Conservation (phyloP, 495 filamentous ascomycete species). For the Barbatosphaeria neglecta region DNA sequence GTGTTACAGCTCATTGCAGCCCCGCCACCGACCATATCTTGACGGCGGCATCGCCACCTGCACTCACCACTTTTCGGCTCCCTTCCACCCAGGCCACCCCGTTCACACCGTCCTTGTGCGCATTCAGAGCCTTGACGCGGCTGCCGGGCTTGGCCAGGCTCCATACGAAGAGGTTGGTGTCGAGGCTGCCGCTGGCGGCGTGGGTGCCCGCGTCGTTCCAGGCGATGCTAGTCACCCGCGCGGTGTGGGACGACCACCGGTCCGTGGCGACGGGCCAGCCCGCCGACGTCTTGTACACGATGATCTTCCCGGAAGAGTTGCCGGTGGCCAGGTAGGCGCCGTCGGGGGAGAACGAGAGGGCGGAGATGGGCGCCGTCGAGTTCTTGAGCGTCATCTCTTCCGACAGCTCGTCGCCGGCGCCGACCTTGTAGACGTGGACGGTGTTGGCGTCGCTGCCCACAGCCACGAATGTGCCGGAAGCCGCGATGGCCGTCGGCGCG, state of each 20-base stretch:
- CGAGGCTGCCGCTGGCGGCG: constrained; percentile 72
- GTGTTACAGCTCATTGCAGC: constrained; percentile 26
- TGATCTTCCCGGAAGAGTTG: constrained; percentile 73
- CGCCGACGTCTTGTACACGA: constrained; percentile 57
- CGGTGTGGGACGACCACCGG: constrained; percentile 89
- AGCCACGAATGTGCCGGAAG: constrained; percentile 53
- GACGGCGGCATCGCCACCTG: constrained; percentile 77
- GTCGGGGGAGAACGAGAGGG: constrained; percentile 66
- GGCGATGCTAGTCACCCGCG: constrained; percentile 65
- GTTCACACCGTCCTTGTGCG: constrained; percentile 91
- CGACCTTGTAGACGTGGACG: constrained; percentile 57
- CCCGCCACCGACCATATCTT: constrained; percentile 79
- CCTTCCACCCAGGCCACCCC: constrained; percentile 73
- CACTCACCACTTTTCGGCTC: constrained; percentile 59
- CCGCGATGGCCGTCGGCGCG: constrained; percentile 59
- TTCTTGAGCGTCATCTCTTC: constrained; percentile 34
- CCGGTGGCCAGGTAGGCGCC: constrained; percentile 69
- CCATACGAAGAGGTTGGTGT: constrained; percentile 89
- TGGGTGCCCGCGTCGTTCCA: constrained; percentile 70
- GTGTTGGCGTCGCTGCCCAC: constrained; percentile 62
- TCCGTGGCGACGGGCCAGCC: constrained; percentile 51
- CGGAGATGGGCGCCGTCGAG: constrained; percentile 46
- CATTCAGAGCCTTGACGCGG: constrained; percentile 65
- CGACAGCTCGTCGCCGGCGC: constrained; percentile 32
- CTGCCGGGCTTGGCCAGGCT: constrained; percentile 72